A percentile compares a stretch with the other conserved stretches of the same genome.
phyloP scores from a whole-genome alignment of 768 basidiomycete genomes.

The Suillus discolor region DNA sequence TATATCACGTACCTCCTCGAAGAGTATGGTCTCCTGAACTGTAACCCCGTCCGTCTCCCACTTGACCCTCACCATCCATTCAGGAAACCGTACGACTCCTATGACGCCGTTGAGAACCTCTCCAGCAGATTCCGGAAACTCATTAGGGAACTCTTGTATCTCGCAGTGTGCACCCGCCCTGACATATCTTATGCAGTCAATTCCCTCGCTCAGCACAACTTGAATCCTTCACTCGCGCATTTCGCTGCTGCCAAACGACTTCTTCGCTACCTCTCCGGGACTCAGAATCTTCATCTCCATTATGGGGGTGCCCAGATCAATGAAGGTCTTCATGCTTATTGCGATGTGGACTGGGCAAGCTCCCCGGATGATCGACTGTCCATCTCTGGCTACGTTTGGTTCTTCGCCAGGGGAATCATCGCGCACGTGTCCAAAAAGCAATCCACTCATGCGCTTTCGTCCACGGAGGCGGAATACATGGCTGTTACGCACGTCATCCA shows the following conservation, averaged over 20 bases:
- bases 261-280: neutral
- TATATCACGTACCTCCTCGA: no score
- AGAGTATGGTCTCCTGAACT: no score
- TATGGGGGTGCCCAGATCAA: neutral
- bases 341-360: neutral
- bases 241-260: neutral
- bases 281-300: neutral
- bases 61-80: no score
- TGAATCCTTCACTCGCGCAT: neutral
- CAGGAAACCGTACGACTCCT: no score
- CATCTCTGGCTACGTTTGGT: neutral
- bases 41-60: no score
- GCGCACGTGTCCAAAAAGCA: slow-evolving; percentile 13
- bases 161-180: neutral
- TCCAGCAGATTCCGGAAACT: no score
- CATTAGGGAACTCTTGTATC: neutral
- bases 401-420: neutral
- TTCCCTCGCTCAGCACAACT: neutral
- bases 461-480: slow-evolving; percentile 32
- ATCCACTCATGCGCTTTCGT: slow-evolving; percentile 18
- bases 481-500: slow-evolving; percentile 7
- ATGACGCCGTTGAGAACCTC: no score
- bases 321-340: neutral
- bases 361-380: neutral
- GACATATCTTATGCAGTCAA: neutral